phyloP scores from a whole-genome alignment of 768 basidiomycete species.

The Macrolepiota dolichaula region DNA sequence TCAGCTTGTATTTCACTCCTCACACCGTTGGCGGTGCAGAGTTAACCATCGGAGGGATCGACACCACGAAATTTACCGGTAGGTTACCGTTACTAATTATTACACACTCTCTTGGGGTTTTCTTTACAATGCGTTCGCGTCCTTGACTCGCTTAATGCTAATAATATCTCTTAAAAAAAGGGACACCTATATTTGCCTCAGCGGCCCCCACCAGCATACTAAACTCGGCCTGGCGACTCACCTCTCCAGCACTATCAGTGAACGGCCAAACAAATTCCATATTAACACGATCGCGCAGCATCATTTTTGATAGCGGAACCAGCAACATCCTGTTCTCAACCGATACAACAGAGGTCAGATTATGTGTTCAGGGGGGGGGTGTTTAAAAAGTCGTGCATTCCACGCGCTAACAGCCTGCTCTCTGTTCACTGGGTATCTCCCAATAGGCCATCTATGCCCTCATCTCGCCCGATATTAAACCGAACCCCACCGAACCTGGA shows the following conservation, averaged over 20 bases:
- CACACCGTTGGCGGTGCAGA: conserved; percentile 45
- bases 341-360: conserved; percentile 40
- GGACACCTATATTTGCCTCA: conserved; percentile 39
- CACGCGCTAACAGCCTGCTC: conserved; percentile 9
- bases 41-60: conserved; percentile 50
- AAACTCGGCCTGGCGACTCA: conserved; percentile 38
- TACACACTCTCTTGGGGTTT: too few relatives aligned
- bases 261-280: conserved; percentile 48
- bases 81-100: conserved; percentile 12
- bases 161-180: conserved; percentile 22
- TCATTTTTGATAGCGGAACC: conserved; percentile 59
- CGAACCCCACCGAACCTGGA: conserved; percentile 47
- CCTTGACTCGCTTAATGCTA: not conserved
- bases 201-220: conserved; percentile 27
- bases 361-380: not conserved
- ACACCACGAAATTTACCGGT: conserved; percentile 50
- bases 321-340: conserved; percentile 53
- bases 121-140: not conserved
- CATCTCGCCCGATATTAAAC: conserved; percentile 55
- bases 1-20: conserved; percentile 50
- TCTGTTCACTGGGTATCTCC: too few relatives aligned
- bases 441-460: conserved; percentile 52
- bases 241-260: conserved; percentile 43
- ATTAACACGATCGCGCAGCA: conserved; percentile 34
- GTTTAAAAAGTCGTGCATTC: conserved; percentile 3